A percentile compares a stretch with the other conserved stretches of the same genome.
Evolutionary conservation across 1,284 basidiomycete species (phyloP).

Genomic region (Microbotryum saponariae): DNA sequence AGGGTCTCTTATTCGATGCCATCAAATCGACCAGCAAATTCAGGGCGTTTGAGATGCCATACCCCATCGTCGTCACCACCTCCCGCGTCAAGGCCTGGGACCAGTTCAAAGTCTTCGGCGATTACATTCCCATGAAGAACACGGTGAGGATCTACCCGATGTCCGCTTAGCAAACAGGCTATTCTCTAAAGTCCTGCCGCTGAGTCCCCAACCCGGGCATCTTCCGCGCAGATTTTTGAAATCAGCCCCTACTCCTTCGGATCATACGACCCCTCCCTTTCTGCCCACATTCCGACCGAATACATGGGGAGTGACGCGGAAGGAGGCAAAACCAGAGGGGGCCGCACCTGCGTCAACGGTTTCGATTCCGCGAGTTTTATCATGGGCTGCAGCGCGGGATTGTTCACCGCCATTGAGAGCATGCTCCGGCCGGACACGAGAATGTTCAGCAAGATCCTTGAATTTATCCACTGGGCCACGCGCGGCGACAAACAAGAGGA

Average conservation of each 20-base stretch:
- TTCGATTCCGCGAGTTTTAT: slow-evolving; percentile 56
- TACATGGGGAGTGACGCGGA: slow-evolving; percentile 55
- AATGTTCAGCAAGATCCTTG: too few species aligned
- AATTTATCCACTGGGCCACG: too few species aligned
- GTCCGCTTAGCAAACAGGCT: too few species aligned
- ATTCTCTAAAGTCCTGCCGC: too few species aligned
- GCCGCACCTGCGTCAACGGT: slow-evolving; percentile 51
- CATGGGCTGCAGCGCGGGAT: slow-evolving; percentile 41
- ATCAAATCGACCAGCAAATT: slow-evolving; percentile 28
- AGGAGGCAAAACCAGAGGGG: slow-evolving; percentile 41
- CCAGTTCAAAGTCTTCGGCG: slow-evolving; percentile 6
- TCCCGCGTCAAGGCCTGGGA: slow-evolving; percentile 5
- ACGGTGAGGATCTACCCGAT: not conserved
- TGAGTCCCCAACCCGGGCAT: too few species aligned
- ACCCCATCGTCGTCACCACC: slow-evolving; percentile 31
- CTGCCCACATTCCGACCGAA: slow-evolving; percentile 52
- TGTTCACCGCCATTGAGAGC: too few species aligned
- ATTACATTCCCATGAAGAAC: slow-evolving; percentile 28
- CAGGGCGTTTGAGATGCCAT: slow-evolving; percentile 25
- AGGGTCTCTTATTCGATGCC: slow-evolving; percentile 23
- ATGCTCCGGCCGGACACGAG: too few species aligned
- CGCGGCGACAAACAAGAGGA: too few species aligned
- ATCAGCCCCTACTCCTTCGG: slow-evolving; percentile 59
- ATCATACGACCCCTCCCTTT: slow-evolving; percentile 58
- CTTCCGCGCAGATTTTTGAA: slow-evolving; percentile 29